Percentiles rank a stretch among this genome's conserved stretches.
Conservation (phyloP, 345 rosid species). For the Citrus mangshanensis region DNA sequence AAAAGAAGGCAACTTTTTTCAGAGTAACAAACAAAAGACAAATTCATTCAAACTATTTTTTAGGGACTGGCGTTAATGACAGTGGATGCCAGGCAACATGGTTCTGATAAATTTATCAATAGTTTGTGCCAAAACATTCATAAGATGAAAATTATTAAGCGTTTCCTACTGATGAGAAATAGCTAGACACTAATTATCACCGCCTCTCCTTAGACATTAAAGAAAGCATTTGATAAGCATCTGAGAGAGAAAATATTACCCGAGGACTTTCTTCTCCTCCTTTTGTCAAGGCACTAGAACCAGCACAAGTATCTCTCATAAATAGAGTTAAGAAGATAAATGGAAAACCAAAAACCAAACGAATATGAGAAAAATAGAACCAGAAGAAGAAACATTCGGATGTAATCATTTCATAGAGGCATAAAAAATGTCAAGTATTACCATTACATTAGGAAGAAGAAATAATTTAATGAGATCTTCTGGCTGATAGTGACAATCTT, state of each 20-base stretch:
- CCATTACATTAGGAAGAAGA: slow-evolving; percentile 79
- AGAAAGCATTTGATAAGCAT: neutral
- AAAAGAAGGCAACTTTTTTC: neutral
- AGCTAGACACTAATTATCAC: neutral
- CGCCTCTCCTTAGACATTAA: neutral
- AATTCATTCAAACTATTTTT: neutral
- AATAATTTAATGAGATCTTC: slow-evolving; percentile 85
- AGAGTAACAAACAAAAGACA: neutral
- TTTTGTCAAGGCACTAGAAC: slow-evolving; percentile 71
- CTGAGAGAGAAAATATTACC: slow-evolving; percentile 37
- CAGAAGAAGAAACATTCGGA: slow-evolving; percentile 3
- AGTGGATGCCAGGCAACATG: neutral
- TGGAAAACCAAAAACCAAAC: too few relatives aligned
- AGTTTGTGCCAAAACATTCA: too few relatives aligned
- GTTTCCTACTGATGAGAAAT: neutral
- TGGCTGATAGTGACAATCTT: slow-evolving; percentile 97
- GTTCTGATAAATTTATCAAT: neutral
- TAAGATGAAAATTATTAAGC: neutral
- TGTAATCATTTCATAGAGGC: neutral
- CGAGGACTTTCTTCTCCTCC: slow-evolving; percentile 54
- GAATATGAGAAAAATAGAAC: neutral
- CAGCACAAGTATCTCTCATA: slow-evolving; percentile 26
- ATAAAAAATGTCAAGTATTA: slow-evolving; percentile 27
- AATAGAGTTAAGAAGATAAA: neutral
- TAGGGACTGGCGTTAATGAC: neutral